A percentile compares a stretch with the other conserved stretches of the same genome.
phyloP scores from a whole-genome alignment of 768 basidiomycete genomes.

The Melanogaster broomeanus region DNA sequence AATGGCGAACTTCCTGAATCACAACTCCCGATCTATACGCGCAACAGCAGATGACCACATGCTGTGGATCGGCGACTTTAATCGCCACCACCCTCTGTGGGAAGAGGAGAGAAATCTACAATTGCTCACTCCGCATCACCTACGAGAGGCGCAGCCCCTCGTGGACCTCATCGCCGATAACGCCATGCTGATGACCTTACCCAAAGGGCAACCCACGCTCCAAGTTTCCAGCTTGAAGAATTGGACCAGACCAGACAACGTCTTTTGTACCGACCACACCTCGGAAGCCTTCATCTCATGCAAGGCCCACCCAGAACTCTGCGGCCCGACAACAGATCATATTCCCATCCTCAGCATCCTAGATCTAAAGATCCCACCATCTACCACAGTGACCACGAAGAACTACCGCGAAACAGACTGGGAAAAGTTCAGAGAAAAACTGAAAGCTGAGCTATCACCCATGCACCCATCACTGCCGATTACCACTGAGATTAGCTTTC shows the following conservation, averaged over 20 bases:
- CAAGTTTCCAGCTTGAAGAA: constrained; percentile 30
- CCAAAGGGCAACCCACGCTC: constrained; percentile 36
- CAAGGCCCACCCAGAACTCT: accelerated
- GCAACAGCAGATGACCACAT: not conserved
- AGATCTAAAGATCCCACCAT: not conserved
- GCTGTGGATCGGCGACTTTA: not conserved
- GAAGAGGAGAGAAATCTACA: constrained; percentile 20
- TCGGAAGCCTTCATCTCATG: not conserved
- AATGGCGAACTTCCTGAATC: not conserved
- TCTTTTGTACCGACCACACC: constrained; percentile 3
- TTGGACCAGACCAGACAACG: constrained; percentile 12
- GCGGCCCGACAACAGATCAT: constrained; percentile 5
- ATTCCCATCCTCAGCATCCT: constrained; percentile 5
- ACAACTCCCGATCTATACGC: not conserved
- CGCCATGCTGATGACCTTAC: constrained; percentile 37
- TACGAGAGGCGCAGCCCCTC: constrained; percentile 23
- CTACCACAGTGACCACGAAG: too few species aligned
- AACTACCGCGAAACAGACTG: constrained; percentile 10
- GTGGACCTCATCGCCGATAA: constrained; percentile 25
- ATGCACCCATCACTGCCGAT: not conserved
- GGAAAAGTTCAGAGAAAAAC: constrained; percentile 1
- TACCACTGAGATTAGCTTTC: not conserved
- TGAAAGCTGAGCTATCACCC: not conserved
- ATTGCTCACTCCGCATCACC: not conserved
- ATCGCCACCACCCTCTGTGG: constrained; percentile 30